These are phyloP conservation scores for Sporothrix humicola DNA, from an alignment of 2,329 filamentous ascomycete species.

Conservation along the genomic window DNA sequence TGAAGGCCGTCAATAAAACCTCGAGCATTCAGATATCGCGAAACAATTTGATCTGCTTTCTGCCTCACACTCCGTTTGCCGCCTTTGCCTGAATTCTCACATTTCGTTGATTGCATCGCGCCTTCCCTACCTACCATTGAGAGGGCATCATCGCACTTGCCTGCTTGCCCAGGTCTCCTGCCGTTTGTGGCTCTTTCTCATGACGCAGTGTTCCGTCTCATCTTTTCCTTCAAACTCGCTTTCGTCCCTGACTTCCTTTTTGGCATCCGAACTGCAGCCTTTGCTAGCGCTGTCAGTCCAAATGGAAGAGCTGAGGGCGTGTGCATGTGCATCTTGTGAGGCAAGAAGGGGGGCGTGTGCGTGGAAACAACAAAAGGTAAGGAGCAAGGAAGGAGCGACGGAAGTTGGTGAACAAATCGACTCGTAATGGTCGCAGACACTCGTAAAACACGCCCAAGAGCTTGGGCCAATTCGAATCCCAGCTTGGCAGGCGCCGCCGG, in stretches of 20 bases:
- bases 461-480: conserved; percentile 8
- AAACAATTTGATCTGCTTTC: neutral
- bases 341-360: conserved; percentile 7
- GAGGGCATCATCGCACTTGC: neutral
- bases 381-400: conserved; percentile 22
- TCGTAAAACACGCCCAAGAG: conserved; percentile 17
- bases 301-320: conserved; percentile 32
- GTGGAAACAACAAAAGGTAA: conserved; percentile 6
- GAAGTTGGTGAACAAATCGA: neutral
- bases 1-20: neutral
- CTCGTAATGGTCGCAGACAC: conserved; percentile 17
- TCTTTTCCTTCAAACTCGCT: conserved; percentile 25
- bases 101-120: neutral
- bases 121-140: neutral
- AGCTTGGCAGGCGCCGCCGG: conserved; percentile 24
- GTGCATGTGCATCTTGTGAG: conserved; percentile 8
- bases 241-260: conserved; percentile 7
- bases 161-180: neutral
- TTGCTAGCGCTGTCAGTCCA: conserved; percentile 4
- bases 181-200: neutral
- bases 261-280: neutral
- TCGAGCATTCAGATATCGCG: neutral
- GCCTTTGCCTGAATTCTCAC: too few species aligned
- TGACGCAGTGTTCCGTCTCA: conserved; percentile 8
- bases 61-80: neutral